These are phyloP conservation scores for Boletus speciosus DNA, from an alignment of 768 basidiomycete genomes.

Conservation along the genomic window DNA sequence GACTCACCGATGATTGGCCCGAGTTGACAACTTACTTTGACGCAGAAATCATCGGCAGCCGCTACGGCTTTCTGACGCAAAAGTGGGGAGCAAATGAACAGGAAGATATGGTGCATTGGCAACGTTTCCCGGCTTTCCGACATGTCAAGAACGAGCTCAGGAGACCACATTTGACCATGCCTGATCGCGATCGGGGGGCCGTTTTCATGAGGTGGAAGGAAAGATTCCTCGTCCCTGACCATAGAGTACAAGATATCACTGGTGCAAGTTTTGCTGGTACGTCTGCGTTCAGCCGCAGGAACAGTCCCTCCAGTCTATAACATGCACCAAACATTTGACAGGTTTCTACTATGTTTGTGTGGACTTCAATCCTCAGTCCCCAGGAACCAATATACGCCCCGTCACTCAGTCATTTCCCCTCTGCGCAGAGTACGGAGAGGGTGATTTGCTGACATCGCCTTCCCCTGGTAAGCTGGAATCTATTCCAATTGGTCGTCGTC, in stretches of 20 bases:
- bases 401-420: constrained; percentile 37
- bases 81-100: constrained; percentile 89
- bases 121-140: constrained; percentile 86
- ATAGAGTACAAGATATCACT: constrained; percentile 88
- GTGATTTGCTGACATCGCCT: constrained; percentile 29
- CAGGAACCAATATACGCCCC: constrained; percentile 31
- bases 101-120: constrained; percentile 94
- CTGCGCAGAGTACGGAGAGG: constrained; percentile 25
- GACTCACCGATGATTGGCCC: constrained; percentile 91
- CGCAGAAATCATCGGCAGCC: constrained; percentile 89
- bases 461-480: constrained; percentile 37
- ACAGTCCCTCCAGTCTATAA: background rate
- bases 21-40: constrained; percentile 96
- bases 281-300: constrained; percentile 23
- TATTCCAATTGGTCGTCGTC: constrained; percentile 34
- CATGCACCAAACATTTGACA: constrained; percentile 30
- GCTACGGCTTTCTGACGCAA: constrained; percentile 87
- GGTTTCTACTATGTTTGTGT: constrained; percentile 96
- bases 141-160: constrained; percentile 77
- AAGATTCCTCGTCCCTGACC: constrained; percentile 91
- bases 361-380: constrained; percentile 73
- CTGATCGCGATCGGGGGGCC: constrained; percentile 71
- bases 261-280: constrained; percentile 93
- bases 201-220: constrained; percentile 99
- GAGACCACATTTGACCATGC: constrained; percentile 73